phyloP scores from a whole-genome alignment of 2,329 filamentous ascomycete genomes.

The Fusarium duplospermum region DNA sequence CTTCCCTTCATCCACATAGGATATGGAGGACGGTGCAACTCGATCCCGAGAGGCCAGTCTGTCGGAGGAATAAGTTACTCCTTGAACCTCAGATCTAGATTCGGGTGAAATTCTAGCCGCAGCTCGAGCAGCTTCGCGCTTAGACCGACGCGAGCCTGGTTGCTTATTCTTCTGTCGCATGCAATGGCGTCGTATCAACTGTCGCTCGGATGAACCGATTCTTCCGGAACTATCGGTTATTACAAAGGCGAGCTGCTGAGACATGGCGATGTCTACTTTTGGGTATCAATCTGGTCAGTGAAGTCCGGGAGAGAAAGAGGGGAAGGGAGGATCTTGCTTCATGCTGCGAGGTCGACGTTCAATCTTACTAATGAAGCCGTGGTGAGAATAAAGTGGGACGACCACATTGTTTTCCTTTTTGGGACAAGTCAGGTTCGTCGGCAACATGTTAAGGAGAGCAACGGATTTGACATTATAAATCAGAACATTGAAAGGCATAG shows the following conservation, averaged over 20 bases:
- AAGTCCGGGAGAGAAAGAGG: background rate
- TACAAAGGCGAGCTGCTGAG: background rate
- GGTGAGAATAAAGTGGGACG: background rate
- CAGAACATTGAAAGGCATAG: background rate
- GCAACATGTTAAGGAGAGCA: no score
- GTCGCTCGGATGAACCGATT: background rate
- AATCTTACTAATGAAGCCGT: background rate
- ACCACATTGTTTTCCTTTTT: conserved; percentile 1
- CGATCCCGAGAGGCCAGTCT: background rate
- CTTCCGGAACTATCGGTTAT: background rate
- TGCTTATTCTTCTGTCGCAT: conserved; percentile 3
- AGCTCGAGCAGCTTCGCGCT: background rate
- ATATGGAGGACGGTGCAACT: background rate
- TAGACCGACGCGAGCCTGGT: background rate
- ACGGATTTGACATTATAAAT: background rate
- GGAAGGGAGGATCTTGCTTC: background rate
- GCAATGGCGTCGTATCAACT: conserved; percentile 1
- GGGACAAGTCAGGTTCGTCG: background rate
- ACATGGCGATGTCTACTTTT: background rate
- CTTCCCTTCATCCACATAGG: no score
- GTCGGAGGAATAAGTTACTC: background rate
- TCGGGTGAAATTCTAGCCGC: background rate
- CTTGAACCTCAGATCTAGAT: background rate
- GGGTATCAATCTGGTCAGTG: background rate
- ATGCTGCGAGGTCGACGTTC: background rate